These are phyloP conservation scores for Spiromastix sp. DNA, from an alignment of 2,329 filamentous ascomycete species.

Conservation along the genomic window DNA sequence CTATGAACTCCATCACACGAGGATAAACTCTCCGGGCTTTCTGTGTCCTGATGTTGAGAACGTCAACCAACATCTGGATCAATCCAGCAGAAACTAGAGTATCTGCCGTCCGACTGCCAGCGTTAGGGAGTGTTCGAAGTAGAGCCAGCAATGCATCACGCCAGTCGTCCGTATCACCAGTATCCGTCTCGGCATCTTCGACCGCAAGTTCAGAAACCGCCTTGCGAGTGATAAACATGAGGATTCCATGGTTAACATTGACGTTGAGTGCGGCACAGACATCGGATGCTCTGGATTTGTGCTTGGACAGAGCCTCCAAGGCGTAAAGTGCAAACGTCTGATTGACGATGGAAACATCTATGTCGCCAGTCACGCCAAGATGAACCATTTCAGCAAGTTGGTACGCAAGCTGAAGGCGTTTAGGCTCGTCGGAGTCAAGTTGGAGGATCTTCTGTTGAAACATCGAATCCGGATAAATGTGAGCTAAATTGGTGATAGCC, in stretches of 20 bases:
- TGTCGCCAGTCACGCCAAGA: conserved; percentile 60
- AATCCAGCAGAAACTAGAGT: conserved; percentile 83
- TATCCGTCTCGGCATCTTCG: conserved; percentile 47
- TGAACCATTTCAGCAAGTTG: conserved; percentile 89
- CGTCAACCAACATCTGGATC: conserved; percentile 81
- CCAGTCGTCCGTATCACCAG: conserved; percentile 73
- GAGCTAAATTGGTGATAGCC: conserved; percentile 82
- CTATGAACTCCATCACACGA: conserved; percentile 75
- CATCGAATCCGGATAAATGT: conserved; percentile 71
- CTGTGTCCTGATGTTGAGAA: conserved; percentile 69
- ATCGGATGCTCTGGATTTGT: conserved; percentile 65
- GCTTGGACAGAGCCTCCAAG: conserved; percentile 75
- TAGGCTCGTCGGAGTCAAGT: conserved; percentile 80
- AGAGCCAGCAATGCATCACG: conserved; percentile 82
- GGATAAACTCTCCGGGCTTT: conserved; percentile 77
- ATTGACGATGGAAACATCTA: conserved; percentile 59
- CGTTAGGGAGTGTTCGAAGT: conserved; percentile 65
- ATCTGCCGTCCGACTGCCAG: conserved; percentile 61
- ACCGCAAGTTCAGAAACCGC: conserved; percentile 70
- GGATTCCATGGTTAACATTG: conserved; percentile 89
- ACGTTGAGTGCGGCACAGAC: conserved; percentile 86
- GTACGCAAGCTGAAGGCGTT: conserved; percentile 78
- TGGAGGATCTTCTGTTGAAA: conserved; percentile 80
- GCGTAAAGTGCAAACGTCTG: conserved; percentile 74
- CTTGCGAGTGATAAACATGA: conserved; percentile 87